A percentile compares a stretch with the other conserved stretches of the same genome.
phyloP scores from a whole-genome alignment of 805 yeast genomes.

The Saccharomycopsis javanensis region DNA sequence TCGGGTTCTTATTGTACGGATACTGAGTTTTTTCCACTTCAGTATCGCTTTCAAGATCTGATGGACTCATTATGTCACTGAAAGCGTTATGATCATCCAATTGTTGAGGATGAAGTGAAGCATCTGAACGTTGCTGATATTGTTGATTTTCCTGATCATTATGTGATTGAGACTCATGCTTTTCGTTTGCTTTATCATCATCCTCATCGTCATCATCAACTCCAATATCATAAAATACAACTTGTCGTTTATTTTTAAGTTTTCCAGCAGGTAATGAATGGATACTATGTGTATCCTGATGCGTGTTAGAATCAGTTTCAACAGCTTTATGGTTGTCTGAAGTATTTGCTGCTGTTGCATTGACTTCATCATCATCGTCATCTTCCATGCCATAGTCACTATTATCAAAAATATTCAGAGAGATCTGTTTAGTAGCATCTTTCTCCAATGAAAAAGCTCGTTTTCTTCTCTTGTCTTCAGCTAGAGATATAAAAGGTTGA shows the following conservation, averaged over 20 bases:
- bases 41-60: neutral
- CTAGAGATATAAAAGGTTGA: neutral
- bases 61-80: neutral
- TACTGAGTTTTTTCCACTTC: neutral
- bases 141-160: neutral
- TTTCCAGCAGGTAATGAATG: neutral
- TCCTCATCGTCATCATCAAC: neutral
- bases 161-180: neutral
- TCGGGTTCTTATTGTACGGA: neutral
- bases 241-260: conserved; percentile 1
- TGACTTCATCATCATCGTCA: neutral
- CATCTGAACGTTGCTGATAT: neutral
- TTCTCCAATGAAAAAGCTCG: conserved; percentile 13
- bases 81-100: neutral
- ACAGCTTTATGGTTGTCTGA: neutral
- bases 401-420: neutral
- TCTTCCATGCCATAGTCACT: conserved; percentile 1
- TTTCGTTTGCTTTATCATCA: neutral
- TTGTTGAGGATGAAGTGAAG: neutral
- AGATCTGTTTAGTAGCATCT: conserved; percentile 9
- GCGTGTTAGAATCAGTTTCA: neutral
- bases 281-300: neutral
- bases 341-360: neutral
- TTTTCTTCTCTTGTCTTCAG: conserved; percentile 6
- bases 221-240: conserved; percentile 8